Evolutionary conservation across 2,329 filamentous ascomycete genomes (phyloP), one percentile per base, ranked within the genome.

Genomic region (Aspergillus amoenus): DNA sequence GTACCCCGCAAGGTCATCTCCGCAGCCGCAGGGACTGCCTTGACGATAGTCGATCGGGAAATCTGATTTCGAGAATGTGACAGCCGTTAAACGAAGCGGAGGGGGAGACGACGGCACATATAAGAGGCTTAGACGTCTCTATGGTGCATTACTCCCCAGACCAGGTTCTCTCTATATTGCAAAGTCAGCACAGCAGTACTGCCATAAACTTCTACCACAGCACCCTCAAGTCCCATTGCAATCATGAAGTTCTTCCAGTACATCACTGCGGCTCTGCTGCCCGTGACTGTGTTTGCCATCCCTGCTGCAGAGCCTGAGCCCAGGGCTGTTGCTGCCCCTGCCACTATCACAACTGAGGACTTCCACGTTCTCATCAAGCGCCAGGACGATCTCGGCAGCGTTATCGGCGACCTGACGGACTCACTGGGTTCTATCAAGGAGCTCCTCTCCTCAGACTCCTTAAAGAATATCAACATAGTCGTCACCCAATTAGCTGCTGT

Each of bases 161-260:
- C 37, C 44, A 49, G n/a, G 13, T 22, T 50, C 12, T 4, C 32
- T 42, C 32, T 15, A 53, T 9, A 17, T 15, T 27, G 9, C 24
- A 43, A 55, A n/a, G 24, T 12, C 27, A 39, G 24, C 39, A 48
- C 45, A 24, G 17, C 45, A 55, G 45, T 43, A 39, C 51, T 44
- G 22, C 45, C n/a, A 37, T 49, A 5, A 39, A 12, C 22, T n/a
- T 55, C 13, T 6, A 13, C 30, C 21, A 50, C 46, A 39, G 37
- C 21, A 2, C 12, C 18, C 27, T 34, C n/a, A 21, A 24, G 17
- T 3, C 4, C 17, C 32, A 52, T 5, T 5, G 15, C 47, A 30
- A 53, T 30, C 41, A 59, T 59, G 57, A 59, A 59, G 57, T 59
- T 59, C 40, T 56, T 59, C 52, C 42, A 49, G 34, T 42, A 48